Evolutionary conservation across 2,329 filamentous ascomycete species (phyloP), one percentile per base, ranked within the genome.

Genomic region (Parastagonospora nodorum): DNA sequence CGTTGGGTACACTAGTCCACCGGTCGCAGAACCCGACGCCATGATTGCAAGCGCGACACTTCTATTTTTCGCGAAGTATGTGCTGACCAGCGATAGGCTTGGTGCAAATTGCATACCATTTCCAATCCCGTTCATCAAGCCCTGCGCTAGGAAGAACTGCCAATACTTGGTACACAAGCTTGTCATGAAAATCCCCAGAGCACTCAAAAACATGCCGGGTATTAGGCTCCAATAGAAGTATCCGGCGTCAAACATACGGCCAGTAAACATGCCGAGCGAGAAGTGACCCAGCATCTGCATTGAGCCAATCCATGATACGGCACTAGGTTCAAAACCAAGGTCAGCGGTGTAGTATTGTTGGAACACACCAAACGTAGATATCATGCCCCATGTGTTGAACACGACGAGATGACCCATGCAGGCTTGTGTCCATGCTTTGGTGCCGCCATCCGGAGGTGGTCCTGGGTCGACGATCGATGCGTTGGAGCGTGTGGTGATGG

Each of bases 1-100:
- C 1, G 83, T 75, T 0, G 87, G 86, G 63, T 86, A 89, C 2
- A 88, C 76, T 16, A 88, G 73, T 0, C 86, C 86, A 1, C 87
- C 87, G 0, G 82, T 82, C 0, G 80, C 80, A 24, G 83, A 84
- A 1, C 87, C 88, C 0, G 80, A 81, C 0, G 84, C 83, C 8
- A 78, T 78, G 7, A 86, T 77, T 0, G 84, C 84, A 14, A 88
- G 77, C 1, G 86, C 86, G 2, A 88, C 73, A 0, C 79, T 80
- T 4, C 82, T 78, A n/a, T 81, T 81, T n/a, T 70, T 79, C 8
- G 75, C 75, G 58, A 88, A 89, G 48, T 87, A 88, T 0, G 84
- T 85, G 1, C 64, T 60, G 2, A 73, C 61, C 1, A 74, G 58
- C 0, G 64, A 61, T 8, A 73, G 57, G 0, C 60, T 54, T 0